Base-by-base conservation (phyloP, 306 rosid species). In the Begonia masoniana region DNA sequence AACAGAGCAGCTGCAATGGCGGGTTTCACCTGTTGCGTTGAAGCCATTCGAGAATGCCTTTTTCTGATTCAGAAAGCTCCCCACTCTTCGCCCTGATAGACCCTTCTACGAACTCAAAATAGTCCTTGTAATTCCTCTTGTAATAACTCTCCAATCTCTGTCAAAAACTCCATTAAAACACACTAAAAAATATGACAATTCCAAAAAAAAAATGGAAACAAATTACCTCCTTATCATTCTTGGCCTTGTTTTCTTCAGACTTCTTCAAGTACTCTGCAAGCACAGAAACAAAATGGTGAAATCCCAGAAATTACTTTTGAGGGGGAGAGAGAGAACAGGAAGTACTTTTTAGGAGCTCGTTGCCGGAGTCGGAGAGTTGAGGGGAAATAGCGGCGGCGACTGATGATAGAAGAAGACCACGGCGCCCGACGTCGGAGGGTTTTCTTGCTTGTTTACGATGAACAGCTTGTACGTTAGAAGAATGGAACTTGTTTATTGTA, bases 111-210 rank as follows among this genome's bases (percentile, higher is more conserved):
- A 73, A 77, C 59, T 82, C 94, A 65, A 89, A 89, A 74, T 89
- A 85, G 61, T 89, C 95, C 81, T 85, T 89, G 85, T 89, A 89
- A 54, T 85, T 85, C 31, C 94, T 81, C 79, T 71, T 89, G 87
- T 85, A 85, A 58, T 78, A 85, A 73, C 78, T 82, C 12, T 89
- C 94, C 73, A 76, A 35, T 62, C 97, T 82, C 97, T 89, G 83
- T 59, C 9, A 21, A 56, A 59, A 51, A 31, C 45, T 11, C 15
- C 51, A 10, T 43, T 35, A 3, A 26, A 39, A 35, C 15, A 26
- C 5, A 54, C 49, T 45, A 0, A 26, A 26, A 54, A 36, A 9
- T 23, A n/a, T 19, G n/a, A 10, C 7, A 17, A 42, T 9, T 6
- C 4, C 12, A n/a, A 10, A 12, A 15, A 36, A 16, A 13, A 10